These are phyloP conservation scores for Voacanga thouarsii DNA, from an alignment of 257 asterid genomes.

Conservation along the genomic window DNA sequence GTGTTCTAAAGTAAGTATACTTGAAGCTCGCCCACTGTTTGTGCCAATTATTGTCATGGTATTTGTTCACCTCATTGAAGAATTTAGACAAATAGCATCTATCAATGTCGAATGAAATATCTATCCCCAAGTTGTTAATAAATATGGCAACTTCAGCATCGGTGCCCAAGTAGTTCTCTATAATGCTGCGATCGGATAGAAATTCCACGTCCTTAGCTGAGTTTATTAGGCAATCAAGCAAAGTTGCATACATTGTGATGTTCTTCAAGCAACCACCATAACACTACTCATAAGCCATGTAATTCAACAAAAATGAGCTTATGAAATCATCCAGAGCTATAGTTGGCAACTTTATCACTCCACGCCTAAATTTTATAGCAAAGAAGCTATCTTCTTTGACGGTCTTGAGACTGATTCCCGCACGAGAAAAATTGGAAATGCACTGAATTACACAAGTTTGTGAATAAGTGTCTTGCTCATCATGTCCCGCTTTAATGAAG, in stretches of 20 bases:
- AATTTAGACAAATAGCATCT: conserved; percentile 50
- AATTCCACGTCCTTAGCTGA: conserved; percentile 57
- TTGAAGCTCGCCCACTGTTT: conserved; percentile 66
- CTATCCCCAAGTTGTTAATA: conserved; percentile 76
- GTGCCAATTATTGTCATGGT: conserved; percentile 57
- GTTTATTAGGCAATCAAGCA: conserved; percentile 65
- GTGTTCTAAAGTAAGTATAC: conserved; percentile 65
- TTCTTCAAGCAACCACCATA: conserved; percentile 57
- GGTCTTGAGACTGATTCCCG: conserved; percentile 55
- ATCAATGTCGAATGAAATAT: conserved; percentile 62
- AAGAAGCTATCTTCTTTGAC: conserved; percentile 52
- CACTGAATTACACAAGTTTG: conserved; percentile 50
- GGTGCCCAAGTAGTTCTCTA: conserved; percentile 78
- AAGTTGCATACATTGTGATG: conserved; percentile 70
- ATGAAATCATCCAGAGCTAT: conserved; percentile 69
- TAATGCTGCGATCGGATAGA: conserved; percentile 45
- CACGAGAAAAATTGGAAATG: conserved; percentile 66
- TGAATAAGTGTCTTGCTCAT: conserved; percentile 20
- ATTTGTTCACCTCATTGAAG: conserved; percentile 61
- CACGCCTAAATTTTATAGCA: conserved; percentile 47
- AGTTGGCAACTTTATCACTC: conserved; percentile 70
- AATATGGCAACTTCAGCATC: conserved; percentile 65
- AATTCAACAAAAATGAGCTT: conserved; percentile 64
- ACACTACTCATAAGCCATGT: conserved; percentile 92
- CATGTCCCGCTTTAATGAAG: conserved; percentile 8